Evolutionary conservation across 2,329 filamentous ascomycete species (phyloP).

Genomic region (Dothideomycetes sp.): DNA sequence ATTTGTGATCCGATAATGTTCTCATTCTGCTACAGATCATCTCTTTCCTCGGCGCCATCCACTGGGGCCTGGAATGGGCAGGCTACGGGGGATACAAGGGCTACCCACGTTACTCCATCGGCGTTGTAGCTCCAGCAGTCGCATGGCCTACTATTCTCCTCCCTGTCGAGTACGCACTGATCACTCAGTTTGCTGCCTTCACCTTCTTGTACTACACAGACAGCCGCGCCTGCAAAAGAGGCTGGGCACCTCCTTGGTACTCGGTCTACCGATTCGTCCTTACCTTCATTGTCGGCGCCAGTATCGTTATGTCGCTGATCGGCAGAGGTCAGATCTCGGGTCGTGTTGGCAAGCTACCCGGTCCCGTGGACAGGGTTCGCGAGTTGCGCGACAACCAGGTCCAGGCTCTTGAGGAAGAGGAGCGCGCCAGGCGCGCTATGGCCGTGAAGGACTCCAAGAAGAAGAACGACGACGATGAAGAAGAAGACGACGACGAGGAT

Average conservation of each 20-base stretch:
- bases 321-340: constrained; percentile 69
- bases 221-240: constrained; percentile 58
- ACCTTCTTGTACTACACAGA: constrained; percentile 80
- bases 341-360: constrained; percentile 38
- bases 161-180: constrained; percentile 75
- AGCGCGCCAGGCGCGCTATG: constrained; percentile 23
- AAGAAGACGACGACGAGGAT: constrained; percentile 18
- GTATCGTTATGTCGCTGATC: constrained; percentile 72
- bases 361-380: constrained; percentile 40
- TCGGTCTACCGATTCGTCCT: constrained; percentile 82
- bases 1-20: neutral
- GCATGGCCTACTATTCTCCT: constrained; percentile 87
- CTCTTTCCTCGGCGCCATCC: constrained; percentile 86
- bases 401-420: constrained; percentile 23
- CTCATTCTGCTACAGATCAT: constrained; percentile 52
- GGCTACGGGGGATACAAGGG: constrained; percentile 58
- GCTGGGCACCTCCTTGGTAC: constrained; percentile 83
- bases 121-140: constrained; percentile 66
- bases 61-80: constrained; percentile 86
- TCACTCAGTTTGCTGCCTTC: constrained; percentile 77
- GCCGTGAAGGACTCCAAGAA: constrained; percentile 16
- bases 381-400: constrained; percentile 35
- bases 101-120: constrained; percentile 73
- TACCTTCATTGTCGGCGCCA: constrained; percentile 77
- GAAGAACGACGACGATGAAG: constrained; percentile 18